These are phyloP conservation scores for Cylindrotheca fusiformis DNA, from an alignment of 108 stramenopile species.

Conservation along the genomic window DNA sequence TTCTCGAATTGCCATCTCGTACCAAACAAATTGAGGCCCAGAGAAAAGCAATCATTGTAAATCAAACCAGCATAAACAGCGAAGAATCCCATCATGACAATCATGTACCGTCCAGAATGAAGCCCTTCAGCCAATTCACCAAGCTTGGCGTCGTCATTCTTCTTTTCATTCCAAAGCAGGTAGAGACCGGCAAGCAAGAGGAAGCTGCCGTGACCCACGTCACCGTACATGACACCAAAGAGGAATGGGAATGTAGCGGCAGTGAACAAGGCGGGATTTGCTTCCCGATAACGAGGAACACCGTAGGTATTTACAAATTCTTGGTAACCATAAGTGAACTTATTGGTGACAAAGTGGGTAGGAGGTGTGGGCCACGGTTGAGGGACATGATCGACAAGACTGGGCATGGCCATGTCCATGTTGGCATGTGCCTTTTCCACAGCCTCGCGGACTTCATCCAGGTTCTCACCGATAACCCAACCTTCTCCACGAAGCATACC, in stretches of 20 bases:
- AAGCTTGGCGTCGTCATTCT: slow-evolving; percentile 68
- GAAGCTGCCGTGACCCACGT: slow-evolving; percentile 94
- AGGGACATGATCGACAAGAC: slow-evolving; percentile 83
- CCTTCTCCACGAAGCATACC: slow-evolving; percentile 98
- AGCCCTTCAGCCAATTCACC: slow-evolving; percentile 88
- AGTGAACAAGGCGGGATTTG: slow-evolving; percentile 98
- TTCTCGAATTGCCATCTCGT: slow-evolving; percentile 81
- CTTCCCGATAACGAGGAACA: slow-evolving; percentile 97
- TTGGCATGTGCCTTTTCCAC: slow-evolving; percentile 86
- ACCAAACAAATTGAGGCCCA: slow-evolving; percentile 92
- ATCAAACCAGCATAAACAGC: slow-evolving; percentile 96
- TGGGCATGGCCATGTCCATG: slow-evolving; percentile 88
- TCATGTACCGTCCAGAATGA: slow-evolving; percentile 86
- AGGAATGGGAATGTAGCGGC: slow-evolving; percentile 98
- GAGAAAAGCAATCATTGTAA: slow-evolving; percentile 98
- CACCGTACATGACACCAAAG: slow-evolving; percentile 99
- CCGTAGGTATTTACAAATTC: slow-evolving; percentile 99
- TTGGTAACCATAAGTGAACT: slow-evolving; percentile 94
- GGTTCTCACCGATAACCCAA: slow-evolving; percentile 87
- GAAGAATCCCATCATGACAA: slow-evolving; percentile 96
- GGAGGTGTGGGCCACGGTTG: slow-evolving; percentile 95
- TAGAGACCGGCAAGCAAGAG: slow-evolving; percentile 81
- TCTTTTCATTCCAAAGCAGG: slow-evolving; percentile 80
- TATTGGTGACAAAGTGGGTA: slow-evolving; percentile 95
- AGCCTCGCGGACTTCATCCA: slow-evolving; percentile 65